Evolutionary conservation across 495 filamentous ascomycete species (phyloP), one percentile per base, ranked within the genome.

Genomic region (Xylaria sp.): DNA sequence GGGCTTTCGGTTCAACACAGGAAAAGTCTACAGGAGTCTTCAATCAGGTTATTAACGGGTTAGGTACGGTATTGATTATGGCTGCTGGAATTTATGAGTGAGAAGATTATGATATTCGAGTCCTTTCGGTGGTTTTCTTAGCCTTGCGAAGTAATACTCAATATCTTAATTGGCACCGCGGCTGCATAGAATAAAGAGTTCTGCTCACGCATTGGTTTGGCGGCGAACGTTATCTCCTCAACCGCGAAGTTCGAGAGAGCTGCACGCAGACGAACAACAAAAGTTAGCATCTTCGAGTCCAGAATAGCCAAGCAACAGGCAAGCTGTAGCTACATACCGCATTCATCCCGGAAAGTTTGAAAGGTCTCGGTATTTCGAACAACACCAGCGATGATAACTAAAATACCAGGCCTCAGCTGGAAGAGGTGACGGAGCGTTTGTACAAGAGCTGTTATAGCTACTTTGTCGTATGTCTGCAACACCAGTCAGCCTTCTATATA

Each of bases 161-260:
- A 64, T 14, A 83, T 86, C 40, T 75, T 78, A 26, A 90, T 87
- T 0, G 87, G 85, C 11, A 86, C 82, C 19, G 75, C 77, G 0
- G 84, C 86, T 33, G 85, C 81, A 72, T 89, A 85, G 72, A 90
- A 90, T 71, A 90, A 88, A 1, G 88, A 85, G 5, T 77, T 86
- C 68, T 90, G 88, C n/a, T 83, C 73, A 48, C 83, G 80, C 44
- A 80, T 75, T 0, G 80, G 57, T 15, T 81, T 82, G 11, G 82
- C 83, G 55, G 84, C 72, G 53, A 87, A 86, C 0, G 79, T 69
- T 3, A 90, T 64, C 11, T 79, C 75, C 52, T 87, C 78, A 8
- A 85, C 75, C 0, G 48, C 70, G 70, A 89, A 88, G 2, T 70
- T 46, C 55, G 74, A 76, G 24, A 55, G 68, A 61, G 78, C 83